Evolutionary conservation across 306 rosid genomes (phyloP).

Genomic region (Spatholobus suberectus): DNA sequence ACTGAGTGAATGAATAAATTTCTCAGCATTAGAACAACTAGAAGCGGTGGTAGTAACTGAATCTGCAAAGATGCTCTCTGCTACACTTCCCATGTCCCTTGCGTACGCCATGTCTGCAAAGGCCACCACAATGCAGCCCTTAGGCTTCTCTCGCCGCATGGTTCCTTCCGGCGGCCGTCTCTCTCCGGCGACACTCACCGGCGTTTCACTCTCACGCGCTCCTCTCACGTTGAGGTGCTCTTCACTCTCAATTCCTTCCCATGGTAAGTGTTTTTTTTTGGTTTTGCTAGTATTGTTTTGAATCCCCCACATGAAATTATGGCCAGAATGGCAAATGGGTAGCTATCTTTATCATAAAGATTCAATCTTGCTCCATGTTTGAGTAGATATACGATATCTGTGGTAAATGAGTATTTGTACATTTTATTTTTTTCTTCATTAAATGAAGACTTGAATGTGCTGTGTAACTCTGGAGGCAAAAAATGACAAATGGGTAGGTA

Average conservation of each 20-base stretch:
- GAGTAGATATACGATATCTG: neutral
- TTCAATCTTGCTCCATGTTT: conserved; percentile 26
- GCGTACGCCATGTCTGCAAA: neutral
- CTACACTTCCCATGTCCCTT: conserved; percentile 16
- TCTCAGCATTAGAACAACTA: too few relatives aligned
- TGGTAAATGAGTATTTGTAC: neutral
- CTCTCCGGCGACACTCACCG: conserved; percentile 36
- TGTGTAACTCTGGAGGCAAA: neutral
- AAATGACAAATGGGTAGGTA: neutral
- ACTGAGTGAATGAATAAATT: neutral
- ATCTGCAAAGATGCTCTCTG: conserved; percentile 32
- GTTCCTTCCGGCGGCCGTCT: conserved; percentile 36
- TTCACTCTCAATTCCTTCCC: conserved; percentile 27
- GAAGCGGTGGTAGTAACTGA: neutral
- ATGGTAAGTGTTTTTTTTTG: conserved; percentile 38
- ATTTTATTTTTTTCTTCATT: neutral
- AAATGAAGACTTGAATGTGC: conserved; percentile 25
- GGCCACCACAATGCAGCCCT: too few relatives aligned
- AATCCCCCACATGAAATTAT: neutral
- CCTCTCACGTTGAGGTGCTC: conserved; percentile 45
- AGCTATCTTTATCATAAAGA: neutral
- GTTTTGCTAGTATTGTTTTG: neutral
- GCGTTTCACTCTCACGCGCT: conserved; percentile 40
- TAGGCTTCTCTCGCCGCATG: conserved; percentile 37
- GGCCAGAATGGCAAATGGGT: neutral